Percentiles rank a stretch among this genome's conserved stretches.
Conservation (phyloP, 306 rosid species). For the Inga leiocalycina region DNA sequence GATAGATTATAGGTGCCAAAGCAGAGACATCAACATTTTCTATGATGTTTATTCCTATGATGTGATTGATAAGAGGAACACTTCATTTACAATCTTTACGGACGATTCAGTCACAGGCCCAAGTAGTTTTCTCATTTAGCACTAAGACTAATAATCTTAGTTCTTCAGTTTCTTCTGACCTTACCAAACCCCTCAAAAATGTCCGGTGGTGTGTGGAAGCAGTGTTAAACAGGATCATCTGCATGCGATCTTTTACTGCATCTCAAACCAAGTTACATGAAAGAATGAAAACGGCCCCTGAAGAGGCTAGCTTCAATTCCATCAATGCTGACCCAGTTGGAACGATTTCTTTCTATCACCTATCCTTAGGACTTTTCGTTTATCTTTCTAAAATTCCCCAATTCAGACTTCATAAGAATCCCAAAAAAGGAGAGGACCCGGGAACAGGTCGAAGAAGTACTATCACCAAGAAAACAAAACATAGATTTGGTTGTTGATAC, state of each 20-base stretch:
- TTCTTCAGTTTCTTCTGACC: neutral
- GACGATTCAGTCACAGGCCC: neutral
- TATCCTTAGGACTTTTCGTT: neutral
- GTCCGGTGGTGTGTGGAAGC: neutral
- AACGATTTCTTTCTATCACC: neutral
- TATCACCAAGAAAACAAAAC: neutral
- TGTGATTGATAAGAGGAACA: neutral
- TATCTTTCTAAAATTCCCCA: neutral
- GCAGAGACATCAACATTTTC: neutral
- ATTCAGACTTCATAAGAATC: too few relatives aligned
- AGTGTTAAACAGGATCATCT: neutral
- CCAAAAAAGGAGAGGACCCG: neutral
- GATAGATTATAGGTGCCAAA: neutral
- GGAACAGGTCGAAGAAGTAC: too few relatives aligned
- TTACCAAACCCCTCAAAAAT: neutral
- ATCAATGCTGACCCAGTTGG: neutral
- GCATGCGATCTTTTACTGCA: neutral
- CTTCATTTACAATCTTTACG: neutral
- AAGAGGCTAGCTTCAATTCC: neutral
- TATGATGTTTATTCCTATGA: neutral
- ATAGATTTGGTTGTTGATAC: too few relatives aligned
- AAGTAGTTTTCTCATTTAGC: neutral
- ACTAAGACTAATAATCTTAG: neutral
- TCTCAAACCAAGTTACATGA: neutral
- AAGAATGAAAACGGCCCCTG: too few relatives aligned